These are phyloP conservation scores for Trichocladium uniseriatum DNA, from an alignment of 495 filamentous ascomycete genomes.

Conservation along the genomic window DNA sequence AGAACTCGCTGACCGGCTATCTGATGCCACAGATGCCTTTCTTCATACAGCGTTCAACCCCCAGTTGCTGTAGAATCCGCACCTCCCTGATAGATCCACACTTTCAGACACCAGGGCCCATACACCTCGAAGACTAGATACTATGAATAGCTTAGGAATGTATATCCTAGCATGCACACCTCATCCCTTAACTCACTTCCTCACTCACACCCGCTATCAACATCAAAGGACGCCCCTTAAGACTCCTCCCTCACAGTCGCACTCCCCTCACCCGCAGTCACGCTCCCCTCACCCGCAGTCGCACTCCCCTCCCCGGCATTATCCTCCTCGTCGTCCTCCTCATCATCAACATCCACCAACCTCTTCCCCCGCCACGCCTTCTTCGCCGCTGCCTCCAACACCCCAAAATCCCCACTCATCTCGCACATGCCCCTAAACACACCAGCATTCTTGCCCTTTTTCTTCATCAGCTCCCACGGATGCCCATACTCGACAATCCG, in stretches of 20 bases:
- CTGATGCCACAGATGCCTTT: too few species aligned
- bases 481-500: slow-evolving; percentile 79
- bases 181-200: too few species aligned
- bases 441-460: neutral
- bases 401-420: slow-evolving; percentile 79
- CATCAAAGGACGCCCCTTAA: neutral
- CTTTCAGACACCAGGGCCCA: too few species aligned
- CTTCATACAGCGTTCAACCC: too few species aligned
- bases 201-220: neutral
- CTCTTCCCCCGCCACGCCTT: slow-evolving; percentile 43
- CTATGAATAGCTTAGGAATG: too few species aligned
- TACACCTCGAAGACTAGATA: too few species aligned
- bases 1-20: neutral
- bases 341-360: slow-evolving; percentile 32
- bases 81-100: too few species aligned
- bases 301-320: neutral
- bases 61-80: too few species aligned
- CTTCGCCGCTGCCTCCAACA: slow-evolving; percentile 63
- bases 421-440: slow-evolving; percentile 89
- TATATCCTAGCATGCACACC: too few species aligned
- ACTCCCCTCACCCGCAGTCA: neutral
- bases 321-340: slow-evolving; percentile 12
- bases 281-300: neutral
- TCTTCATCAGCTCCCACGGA: slow-evolving; percentile 67
- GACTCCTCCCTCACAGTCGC: neutral